phyloP scores from a whole-genome alignment of 2,329 filamentous ascomycete species.

The Neopestalotiopsis sp. region DNA sequence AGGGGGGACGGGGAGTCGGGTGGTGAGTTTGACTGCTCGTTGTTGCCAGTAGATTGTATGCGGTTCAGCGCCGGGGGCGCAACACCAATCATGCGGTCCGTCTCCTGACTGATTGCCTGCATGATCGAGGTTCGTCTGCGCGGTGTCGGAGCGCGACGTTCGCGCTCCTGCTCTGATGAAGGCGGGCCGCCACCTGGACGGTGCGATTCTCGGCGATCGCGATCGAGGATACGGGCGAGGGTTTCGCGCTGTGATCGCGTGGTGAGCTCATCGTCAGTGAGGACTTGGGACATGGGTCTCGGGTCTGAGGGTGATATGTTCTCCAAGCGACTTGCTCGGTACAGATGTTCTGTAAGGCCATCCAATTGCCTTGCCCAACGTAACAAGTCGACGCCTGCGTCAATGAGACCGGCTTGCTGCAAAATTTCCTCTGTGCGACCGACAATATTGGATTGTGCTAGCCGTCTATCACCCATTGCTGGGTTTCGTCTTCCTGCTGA shows the following conservation, averaged over 20 bases:
- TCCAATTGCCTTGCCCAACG: too few relatives aligned
- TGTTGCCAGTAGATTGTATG: slow-evolving; percentile 26
- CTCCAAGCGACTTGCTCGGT: background rate
- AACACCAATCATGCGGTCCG: slow-evolving; percentile 24
- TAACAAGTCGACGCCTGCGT: too few relatives aligned
- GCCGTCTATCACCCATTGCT: too few relatives aligned
- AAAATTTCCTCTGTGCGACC: too few relatives aligned
- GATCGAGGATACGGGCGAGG: slow-evolving; percentile 38
- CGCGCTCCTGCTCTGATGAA: slow-evolving; percentile 35
- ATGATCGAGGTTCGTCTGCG: slow-evolving; percentile 37
- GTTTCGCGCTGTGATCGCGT: slow-evolving; percentile 34
- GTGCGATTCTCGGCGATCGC: slow-evolving; percentile 36
- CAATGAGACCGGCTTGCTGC: too few relatives aligned
- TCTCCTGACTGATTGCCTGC: slow-evolving; percentile 35
- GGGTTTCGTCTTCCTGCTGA: too few relatives aligned
- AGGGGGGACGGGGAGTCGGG: background rate
- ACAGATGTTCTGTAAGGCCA: too few relatives aligned
- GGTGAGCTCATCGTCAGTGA: slow-evolving; percentile 19
- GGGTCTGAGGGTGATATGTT: too few relatives aligned
- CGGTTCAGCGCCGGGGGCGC: slow-evolving; percentile 26
- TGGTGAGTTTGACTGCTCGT: slow-evolving; percentile 19
- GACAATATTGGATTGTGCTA: too few relatives aligned
- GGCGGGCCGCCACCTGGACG: slow-evolving; percentile 28
- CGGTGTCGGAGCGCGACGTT: slow-evolving; percentile 35
- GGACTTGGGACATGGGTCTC: too few relatives aligned